These are phyloP conservation scores for Gynandropsis gynandra DNA, from an alignment of 345 rosid genomes.

Conservation along the genomic window DNA sequence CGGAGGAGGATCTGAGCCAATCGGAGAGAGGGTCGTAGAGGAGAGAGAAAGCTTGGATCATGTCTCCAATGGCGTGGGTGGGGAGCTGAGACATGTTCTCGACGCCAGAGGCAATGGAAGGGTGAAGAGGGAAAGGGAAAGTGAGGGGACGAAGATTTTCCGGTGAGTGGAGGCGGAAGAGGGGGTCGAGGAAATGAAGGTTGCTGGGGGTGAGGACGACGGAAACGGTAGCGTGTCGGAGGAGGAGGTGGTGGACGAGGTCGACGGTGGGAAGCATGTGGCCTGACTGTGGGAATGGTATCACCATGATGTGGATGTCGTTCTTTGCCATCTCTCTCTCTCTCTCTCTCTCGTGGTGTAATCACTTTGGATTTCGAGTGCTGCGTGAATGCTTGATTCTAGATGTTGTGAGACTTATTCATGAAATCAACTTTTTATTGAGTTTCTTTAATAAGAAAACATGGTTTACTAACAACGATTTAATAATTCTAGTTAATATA, in stretches of 20 bases:
- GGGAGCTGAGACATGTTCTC: conserved; percentile 23
- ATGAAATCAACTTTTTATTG: too few species aligned
- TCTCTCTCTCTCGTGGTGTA: too few species aligned
- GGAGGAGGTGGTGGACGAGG: conserved; percentile 13
- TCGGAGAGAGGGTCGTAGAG: conserved; percentile 27
- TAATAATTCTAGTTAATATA: too few species aligned
- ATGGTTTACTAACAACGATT: too few species aligned
- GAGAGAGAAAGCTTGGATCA: conserved; percentile 18
- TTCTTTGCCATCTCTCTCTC: not conserved
- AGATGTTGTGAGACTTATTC: too few species aligned
- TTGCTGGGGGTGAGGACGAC: conserved; percentile 20
- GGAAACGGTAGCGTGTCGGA: conserved; percentile 6
- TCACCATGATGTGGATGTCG: conserved; percentile 6
- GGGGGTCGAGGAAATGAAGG: conserved; percentile 10
- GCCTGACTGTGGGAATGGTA: conserved; percentile 23
- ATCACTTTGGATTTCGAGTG: too few species aligned
- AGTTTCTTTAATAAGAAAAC: too few species aligned
- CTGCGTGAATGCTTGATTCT: too few species aligned
- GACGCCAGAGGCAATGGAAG: conserved; percentile 17
- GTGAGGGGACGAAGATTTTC: conserved; percentile 13
- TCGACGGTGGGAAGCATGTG: conserved; percentile 23
- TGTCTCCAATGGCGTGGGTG: not conserved
- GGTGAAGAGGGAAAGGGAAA: conserved; percentile 28
- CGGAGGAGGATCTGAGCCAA: conserved; percentile 32
- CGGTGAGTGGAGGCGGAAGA: conserved; percentile 21